Evolutionary conservation across 1,284 basidiomycete genomes (phyloP), one percentile per base, ranked within the genome.

Genomic region (Pterulicium gracile): DNA sequence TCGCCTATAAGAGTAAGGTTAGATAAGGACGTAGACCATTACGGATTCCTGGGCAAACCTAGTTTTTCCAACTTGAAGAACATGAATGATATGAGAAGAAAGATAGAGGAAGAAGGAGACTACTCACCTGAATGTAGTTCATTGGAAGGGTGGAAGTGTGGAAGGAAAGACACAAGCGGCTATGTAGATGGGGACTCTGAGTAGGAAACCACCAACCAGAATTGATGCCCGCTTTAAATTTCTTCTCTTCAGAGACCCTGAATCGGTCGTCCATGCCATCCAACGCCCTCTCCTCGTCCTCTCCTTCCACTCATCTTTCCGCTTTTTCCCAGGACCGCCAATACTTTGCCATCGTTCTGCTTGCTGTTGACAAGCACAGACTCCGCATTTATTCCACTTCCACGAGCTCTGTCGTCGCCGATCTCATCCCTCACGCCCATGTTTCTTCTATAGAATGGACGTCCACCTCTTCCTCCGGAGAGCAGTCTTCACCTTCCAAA

Each of bases 31-130:
- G 42, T 43, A 10, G 40, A 34, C 17, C 18, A 45, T 36, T 45
- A 40, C 14, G 32, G 35, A 35, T 39, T 14, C 27, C 18, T 2
- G 32, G 40, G 32, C 66, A 54, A 59, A 73, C 80, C 88, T 61
- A 91, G 73, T 69, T 93, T 94, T 69, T 94, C 90, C 44, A 94
- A 73, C 78, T 91, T 68, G 43, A 65, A 59, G 57, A 70, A 70
- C 54, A 68, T 70, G 56, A 39, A 48, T 41, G 46, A 21, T 46
- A 49, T 50, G 21, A 18, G 19, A 44, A 10, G n/a, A 19, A 23
- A 44, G 35, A 24, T 34, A 15, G 40, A 32, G 10, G 43, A 22
- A 42, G 35, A n/a, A n/a, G n/a, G n/a, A n/a, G n/a, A n/a, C n/a
- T n/a, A 54, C 70, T 53, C 51, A 75, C 81, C 69, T 83, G 81